phyloP scores from a whole-genome alignment of 305 asterid species.

The Fraxinus greggii region DNA sequence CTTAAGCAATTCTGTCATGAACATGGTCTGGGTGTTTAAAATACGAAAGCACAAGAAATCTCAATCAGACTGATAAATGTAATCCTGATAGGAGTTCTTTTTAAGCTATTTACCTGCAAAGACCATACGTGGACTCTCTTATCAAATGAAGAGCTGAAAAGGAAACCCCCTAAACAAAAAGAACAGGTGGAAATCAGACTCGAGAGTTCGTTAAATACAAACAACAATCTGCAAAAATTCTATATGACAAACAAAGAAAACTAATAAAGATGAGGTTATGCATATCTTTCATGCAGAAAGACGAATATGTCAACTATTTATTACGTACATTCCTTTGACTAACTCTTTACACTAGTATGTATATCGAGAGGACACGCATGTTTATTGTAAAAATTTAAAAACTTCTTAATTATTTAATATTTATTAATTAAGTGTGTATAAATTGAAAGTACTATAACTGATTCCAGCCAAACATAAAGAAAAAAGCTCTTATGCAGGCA shows the following conservation, averaged over 20 bases:
- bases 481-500: background rate
- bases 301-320: background rate
- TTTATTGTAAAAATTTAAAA: background rate
- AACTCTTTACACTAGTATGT: background rate
- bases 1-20: background rate
- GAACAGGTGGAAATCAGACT: conserved; percentile 16
- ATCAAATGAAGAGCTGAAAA: conserved; percentile 93
- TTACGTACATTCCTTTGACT: background rate
- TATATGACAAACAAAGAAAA: background rate
- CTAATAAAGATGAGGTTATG: background rate
- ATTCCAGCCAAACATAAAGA: background rate
- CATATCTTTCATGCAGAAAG: background rate
- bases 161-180: conserved; percentile 63
- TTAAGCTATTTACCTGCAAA: conserved; percentile 56
- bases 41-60: background rate
- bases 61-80: background rate
- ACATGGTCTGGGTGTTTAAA: background rate
- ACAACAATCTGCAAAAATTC: background rate
- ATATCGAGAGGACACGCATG: background rate
- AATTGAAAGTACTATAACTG: background rate
- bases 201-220: conserved; percentile 5
- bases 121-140: conserved; percentile 81
- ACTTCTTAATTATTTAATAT: background rate
- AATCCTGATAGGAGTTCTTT: background rate
- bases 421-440: background rate